A percentile compares a stretch with the other conserved stretches of the same genome.
These are phyloP conservation scores for Colletotrichum tropicale DNA, from an alignment of 2,329 filamentous ascomycete species.

Conservation along the genomic window DNA sequence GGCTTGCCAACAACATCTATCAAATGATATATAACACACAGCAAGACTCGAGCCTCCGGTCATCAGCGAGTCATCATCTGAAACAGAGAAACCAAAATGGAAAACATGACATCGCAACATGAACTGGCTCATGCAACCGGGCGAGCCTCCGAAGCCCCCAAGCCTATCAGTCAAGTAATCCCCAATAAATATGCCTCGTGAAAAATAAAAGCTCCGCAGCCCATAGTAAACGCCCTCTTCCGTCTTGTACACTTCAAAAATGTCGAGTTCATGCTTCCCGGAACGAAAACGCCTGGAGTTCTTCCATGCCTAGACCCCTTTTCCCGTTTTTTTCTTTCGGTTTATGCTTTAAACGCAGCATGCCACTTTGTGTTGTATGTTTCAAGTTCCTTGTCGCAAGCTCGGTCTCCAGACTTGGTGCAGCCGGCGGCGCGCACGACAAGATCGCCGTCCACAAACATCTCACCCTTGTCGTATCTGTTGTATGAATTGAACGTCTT, in stretches of 20 bases:
- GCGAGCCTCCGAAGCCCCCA: neutral
- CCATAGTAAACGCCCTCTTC: conserved; percentile 20
- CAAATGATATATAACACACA: conserved; percentile 1
- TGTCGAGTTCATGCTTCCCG: conserved; percentile 6
- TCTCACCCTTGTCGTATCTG: conserved; percentile 53
- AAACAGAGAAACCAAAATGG: neutral
- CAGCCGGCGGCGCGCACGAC: conserved; percentile 81
- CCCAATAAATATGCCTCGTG: neutral
- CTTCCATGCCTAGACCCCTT: neutral
- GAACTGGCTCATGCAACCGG: conserved; percentile 1
- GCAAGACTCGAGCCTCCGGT: neutral
- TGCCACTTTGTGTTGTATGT: conserved; percentile 53
- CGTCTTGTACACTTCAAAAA: conserved; percentile 9
- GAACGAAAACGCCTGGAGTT: conserved; percentile 14
- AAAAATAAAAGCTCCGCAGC: neutral
- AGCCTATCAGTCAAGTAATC: neutral
- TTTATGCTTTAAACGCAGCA: conserved; percentile 43
- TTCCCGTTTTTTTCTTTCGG: conserved; percentile 36
- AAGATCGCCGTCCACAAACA: conserved; percentile 83
- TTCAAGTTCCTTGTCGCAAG: conserved; percentile 75
- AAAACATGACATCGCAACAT: neutral
- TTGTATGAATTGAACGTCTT: conserved; percentile 82
- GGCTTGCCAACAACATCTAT: neutral
- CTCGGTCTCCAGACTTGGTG: conserved; percentile 56
- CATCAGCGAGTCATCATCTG: conserved; percentile 3